Conservation (phyloP, 2,329 filamentous ascomycete genomes). For the Ceratocystis papillata region DNA sequence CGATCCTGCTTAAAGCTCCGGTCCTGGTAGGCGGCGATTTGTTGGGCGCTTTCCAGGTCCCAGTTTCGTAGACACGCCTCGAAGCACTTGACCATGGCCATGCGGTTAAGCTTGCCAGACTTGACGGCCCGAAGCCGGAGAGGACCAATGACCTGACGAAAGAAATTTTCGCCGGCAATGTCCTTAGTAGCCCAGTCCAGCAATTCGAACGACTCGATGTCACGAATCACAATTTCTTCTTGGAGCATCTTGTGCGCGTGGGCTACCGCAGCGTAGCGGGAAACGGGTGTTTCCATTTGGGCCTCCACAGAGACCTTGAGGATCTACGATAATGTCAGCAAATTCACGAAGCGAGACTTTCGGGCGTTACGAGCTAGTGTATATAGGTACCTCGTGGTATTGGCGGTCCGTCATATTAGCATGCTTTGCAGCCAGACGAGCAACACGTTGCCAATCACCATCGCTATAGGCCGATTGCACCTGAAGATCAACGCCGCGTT, state of each 20-base stretch:
- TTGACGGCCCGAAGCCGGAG: slow-evolving; percentile 35
- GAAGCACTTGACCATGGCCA: slow-evolving; percentile 39
- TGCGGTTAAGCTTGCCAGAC: slow-evolving; percentile 44
- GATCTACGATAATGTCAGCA: slow-evolving; percentile 15
- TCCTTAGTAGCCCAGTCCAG: slow-evolving; percentile 44
- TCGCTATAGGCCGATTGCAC: slow-evolving; percentile 46
- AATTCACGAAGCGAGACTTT: background rate
- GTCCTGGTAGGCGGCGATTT: slow-evolving; percentile 47
- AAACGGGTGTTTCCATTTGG: slow-evolving; percentile 15
- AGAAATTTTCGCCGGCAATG: slow-evolving; percentile 34
- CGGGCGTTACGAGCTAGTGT: background rate
- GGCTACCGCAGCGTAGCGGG: slow-evolving; percentile 18
- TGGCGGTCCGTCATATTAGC: slow-evolving; percentile 39
- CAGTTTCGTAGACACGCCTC: slow-evolving; percentile 44
- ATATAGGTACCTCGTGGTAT: slow-evolving; percentile 43
- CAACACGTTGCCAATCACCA: slow-evolving; percentile 42
- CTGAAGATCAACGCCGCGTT: slow-evolving; percentile 43
- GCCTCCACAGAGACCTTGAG: slow-evolving; percentile 16
- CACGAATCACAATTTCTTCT: slow-evolving; percentile 38
- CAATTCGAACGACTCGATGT: slow-evolving; percentile 43
- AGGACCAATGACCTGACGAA: slow-evolving; percentile 39
- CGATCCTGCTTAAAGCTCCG: slow-evolving; percentile 41
- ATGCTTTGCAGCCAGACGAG: slow-evolving; percentile 44
- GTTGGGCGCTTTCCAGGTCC: slow-evolving; percentile 32
- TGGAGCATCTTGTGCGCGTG: slow-evolving; percentile 29